Percentiles rank a stretch among this genome's conserved stretches.
Evolutionary conservation across 495 filamentous ascomycete species (phyloP).

Genomic region (Penicillium fimorum): DNA sequence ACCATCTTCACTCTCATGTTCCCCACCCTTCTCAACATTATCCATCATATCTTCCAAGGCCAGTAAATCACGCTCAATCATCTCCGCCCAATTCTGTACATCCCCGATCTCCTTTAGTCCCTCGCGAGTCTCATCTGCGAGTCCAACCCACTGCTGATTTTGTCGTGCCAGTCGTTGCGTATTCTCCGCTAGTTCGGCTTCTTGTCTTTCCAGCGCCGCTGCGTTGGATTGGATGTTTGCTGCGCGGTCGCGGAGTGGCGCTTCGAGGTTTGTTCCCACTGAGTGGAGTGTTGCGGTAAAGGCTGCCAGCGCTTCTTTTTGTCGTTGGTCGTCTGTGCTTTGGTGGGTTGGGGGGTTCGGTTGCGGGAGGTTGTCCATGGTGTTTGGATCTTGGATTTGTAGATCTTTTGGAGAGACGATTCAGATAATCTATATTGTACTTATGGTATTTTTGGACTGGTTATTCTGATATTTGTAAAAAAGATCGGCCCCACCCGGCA

Average conservation of each 20-base stretch:
- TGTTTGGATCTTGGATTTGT: background rate
- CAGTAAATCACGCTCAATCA: slow-evolving; percentile 86
- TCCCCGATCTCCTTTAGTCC: slow-evolving; percentile 91
- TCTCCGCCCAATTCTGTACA: slow-evolving; percentile 97
- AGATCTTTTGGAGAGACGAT: background rate
- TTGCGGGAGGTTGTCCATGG: slow-evolving; percentile 3
- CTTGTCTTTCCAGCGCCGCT: slow-evolving; percentile 65
- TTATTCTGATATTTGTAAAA: background rate
- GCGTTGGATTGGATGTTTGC: slow-evolving; percentile 73
- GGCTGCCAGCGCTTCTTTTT: slow-evolving; percentile 66
- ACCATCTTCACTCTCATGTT: slow-evolving; percentile 7
- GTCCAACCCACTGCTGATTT: slow-evolving; percentile 65
- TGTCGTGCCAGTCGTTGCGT: slow-evolving; percentile 67
- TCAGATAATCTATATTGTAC: background rate
- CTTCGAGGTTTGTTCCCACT: slow-evolving; percentile 66
- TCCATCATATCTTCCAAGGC: slow-evolving; percentile 84
- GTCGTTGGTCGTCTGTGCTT: slow-evolving; percentile 22
- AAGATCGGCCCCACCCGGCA: slow-evolving; percentile 1
- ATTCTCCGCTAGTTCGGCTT: slow-evolving; percentile 62
- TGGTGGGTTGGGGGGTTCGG: background rate
- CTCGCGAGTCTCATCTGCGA: slow-evolving; percentile 65
- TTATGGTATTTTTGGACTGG: background rate
- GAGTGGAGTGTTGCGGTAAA: slow-evolving; percentile 76
- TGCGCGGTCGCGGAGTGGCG: slow-evolving; percentile 69
- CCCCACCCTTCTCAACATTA: slow-evolving; percentile 49